A percentile compares a stretch with the other conserved stretches of the same genome.
These are phyloP conservation scores for Mollisia scopiformis DNA, from an alignment of 2,329 filamentous ascomycete species.

Conservation along the genomic window DNA sequence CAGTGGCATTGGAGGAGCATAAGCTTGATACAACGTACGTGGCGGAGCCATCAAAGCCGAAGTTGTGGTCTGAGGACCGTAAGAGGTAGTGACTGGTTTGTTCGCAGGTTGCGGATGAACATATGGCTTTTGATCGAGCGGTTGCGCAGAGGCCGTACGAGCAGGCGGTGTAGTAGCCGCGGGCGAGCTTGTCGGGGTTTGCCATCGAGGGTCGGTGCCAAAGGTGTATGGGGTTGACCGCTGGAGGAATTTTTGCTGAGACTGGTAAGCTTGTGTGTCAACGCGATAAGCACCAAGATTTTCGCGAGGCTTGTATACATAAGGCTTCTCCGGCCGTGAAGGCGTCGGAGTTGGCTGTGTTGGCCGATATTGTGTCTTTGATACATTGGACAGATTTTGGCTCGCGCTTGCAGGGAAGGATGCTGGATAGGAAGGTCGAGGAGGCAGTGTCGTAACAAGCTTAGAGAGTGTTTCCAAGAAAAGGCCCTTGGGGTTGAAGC, in stretches of 20 bases:
- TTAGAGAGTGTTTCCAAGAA: slow-evolving; percentile 72
- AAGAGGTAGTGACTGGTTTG: background rate
- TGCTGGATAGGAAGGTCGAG: slow-evolving; percentile 39
- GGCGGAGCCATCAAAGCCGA: slow-evolving; percentile 19
- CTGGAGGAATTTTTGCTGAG: slow-evolving; percentile 38
- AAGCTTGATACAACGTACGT: slow-evolving; percentile 20
- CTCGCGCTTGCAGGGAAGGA: slow-evolving; percentile 33
- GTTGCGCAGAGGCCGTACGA: background rate
- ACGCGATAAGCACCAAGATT: slow-evolving; percentile 29
- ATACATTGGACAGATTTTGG: slow-evolving; percentile 28
- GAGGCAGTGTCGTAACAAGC: slow-evolving; percentile 41
- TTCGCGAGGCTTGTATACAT: slow-evolving; percentile 53
- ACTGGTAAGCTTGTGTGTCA: slow-evolving; percentile 36
- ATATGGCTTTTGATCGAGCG: background rate
- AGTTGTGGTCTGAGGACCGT: slow-evolving; percentile 4
- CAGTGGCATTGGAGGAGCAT: slow-evolving; percentile 12
- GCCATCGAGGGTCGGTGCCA: slow-evolving; percentile 36
- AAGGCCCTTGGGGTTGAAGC: slow-evolving; percentile 70
- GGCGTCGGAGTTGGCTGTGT: slow-evolving; percentile 33
- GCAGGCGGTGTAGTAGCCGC: background rate
- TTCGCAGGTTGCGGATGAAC: background rate
- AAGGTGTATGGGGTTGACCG: slow-evolving; percentile 32
- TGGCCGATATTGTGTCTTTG: slow-evolving; percentile 37
- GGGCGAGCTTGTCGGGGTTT: slow-evolving; percentile 1
- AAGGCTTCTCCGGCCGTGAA: slow-evolving; percentile 49